Evolutionary conservation across 345 rosid species (phyloP), one percentile per base, ranked within the genome.

Genomic region (Raphanus sativus): DNA sequence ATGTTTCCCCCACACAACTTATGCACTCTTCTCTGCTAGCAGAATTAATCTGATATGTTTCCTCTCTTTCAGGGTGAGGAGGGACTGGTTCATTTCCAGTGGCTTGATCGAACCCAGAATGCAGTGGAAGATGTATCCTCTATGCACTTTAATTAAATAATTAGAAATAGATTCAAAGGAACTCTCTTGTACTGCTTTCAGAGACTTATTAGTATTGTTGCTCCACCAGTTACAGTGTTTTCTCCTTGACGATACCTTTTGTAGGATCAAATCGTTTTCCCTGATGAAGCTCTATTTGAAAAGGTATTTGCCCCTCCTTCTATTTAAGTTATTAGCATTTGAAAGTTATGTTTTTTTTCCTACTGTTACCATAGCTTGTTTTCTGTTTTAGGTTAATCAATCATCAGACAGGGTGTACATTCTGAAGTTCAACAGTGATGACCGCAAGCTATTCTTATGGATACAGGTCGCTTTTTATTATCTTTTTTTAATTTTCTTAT

Each of bases 61-160:
- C 15, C 48, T 65, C 7, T 65, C 4, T 81, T 26, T 54, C 75
- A 89, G 98, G 97, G 97, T 32, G 94, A 92, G 24, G 98, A 95
- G 84, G 98, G 99, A 5, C 83, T 92, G 75, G 70, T 86, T 67
- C 99, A 95, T 82, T 91, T 92, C 85, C 96, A 86, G 87, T 95
- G 99, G 99, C 86, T 92, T 76, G 99, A 92, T 86, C 92, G 98
- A 55, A 21, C 50, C 67, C 87, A 26, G 59, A 87, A 85, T 83
- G 86, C 38, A 17, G 81, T 92, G 7, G 97, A 95, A 87, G 98
- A 92, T 76, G 98, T 95, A 95, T 92, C 98, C 95, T 77, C 95
- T 77, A 7, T 55, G 67, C 60, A 50, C 54, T 61, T 59, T 9
- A 28, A 2, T 2, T 28, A 28, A 12, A 45, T 7, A 3, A 45